Base-by-base conservation (phyloP, 2,329 filamentous ascomycete genomes). In the Parastagonospora nodorum region DNA sequence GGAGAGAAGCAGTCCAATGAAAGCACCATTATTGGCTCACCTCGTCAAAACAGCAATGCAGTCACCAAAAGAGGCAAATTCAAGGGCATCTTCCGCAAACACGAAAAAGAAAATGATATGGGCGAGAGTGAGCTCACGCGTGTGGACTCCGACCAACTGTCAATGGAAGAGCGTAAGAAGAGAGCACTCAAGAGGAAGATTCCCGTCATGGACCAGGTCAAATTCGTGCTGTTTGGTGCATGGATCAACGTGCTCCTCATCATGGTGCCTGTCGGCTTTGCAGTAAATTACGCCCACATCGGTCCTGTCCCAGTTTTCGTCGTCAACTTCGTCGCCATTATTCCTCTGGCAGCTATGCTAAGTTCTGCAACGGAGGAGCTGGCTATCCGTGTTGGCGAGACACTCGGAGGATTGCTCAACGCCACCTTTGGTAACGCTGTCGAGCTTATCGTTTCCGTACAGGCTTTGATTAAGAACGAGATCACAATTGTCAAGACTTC, bases 351-450 rank as follows among this genome's bases (percentile, higher is more conserved):
- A 2, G 89, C 88, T 11, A 87, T 96, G 79, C 80, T 97, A 19
- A 88, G 89, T 63, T 96, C 89, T 66, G 90, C 90, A 0, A 97
- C 93, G 0, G 93, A 97, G 72, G 92, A 96, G 73, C 88, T 97
- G 58, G 89, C 92, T 2, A 75, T 92, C 46, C 82, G 87, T 50
- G 75, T 77, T 48, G 92, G 92, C 42, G 92, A 97, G 72, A 92
- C 90, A 0, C 77, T 96, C 2, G 93, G 93, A 55, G 93, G 92
- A 48, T 78, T 97, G 31, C 80, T 97, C 49, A 97, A 97, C 67
- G 92, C 92, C 6, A 89, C 88, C 2, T 97, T 97, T 71, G 93
- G 92, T 47, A 95, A 96, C 67, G 91, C 91, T 4, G 90, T 95
- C 53, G 91, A 96, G 69, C 77, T 96, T 63, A 96, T 96, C 54